A percentile compares a stretch with the other conserved stretches of the same genome.
phyloP scores from a whole-genome alignment of 1,284 basidiomycete genomes.

The Tremellales sp. region DNA sequence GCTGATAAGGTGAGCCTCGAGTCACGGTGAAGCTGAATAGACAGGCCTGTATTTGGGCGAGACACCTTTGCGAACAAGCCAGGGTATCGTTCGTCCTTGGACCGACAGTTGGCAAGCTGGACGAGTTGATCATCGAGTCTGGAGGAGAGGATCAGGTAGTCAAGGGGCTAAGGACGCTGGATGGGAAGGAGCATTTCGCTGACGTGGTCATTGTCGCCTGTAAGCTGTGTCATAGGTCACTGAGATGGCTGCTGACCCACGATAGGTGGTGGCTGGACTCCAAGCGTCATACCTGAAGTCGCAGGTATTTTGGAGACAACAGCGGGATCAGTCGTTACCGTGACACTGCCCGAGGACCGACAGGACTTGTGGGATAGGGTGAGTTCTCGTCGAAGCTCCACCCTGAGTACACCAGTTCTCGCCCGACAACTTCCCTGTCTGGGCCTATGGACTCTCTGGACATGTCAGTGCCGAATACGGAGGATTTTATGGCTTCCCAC shows the following conservation, averaged over 20 bases:
- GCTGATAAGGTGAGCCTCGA: slow-evolving; percentile 13
- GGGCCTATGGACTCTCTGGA: slow-evolving; percentile 22
- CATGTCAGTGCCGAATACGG: slow-evolving; percentile 19
- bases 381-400: no score
- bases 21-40: neutral
- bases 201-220: slow-evolving; percentile 16
- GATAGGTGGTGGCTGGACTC: slow-evolving; percentile 14
- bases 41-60: slow-evolving; percentile 15
- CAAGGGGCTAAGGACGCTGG: slow-evolving; percentile 10
- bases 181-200: slow-evolving; percentile 9
- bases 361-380: slow-evolving; percentile 10
- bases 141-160: neutral
- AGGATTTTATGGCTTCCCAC: slow-evolving; percentile 32
- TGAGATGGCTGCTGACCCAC: neutral
- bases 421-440: slow-evolving; percentile 26
- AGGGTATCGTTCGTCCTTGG: slow-evolving; percentile 15
- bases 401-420: slow-evolving; percentile 16
- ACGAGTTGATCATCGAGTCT: slow-evolving; percentile 2
- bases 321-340: slow-evolving; percentile 10
- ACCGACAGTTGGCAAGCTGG: slow-evolving; percentile 5
- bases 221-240: neutral
- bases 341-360: slow-evolving; percentile 11
- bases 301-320: slow-evolving; percentile 13
- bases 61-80: slow-evolving; percentile 10
- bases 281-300: slow-evolving; percentile 12